Evolutionary conservation across 2,329 filamentous ascomycete species (phyloP), one percentile per base, ranked within the genome.

Genomic region (Sclerotinia spermophila): DNA sequence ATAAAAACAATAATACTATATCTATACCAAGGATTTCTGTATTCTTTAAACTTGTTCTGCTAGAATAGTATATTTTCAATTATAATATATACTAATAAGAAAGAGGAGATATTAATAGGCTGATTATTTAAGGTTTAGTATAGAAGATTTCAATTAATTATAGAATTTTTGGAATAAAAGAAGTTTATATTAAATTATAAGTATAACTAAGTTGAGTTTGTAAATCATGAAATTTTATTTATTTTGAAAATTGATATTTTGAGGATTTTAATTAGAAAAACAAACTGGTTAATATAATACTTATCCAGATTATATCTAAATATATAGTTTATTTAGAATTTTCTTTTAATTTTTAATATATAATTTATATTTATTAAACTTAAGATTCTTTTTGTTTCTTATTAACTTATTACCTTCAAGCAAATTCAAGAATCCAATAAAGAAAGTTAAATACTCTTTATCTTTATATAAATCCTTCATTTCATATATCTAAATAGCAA

Each of bases 51-150:
- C 33, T n/a, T 21, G 21, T 5, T 24, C 33, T 59, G 33, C 21
- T 3, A 24, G 19, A 38, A 19, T 21, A 13, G 10, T 24, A 17
- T 38, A 21, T 11, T 40, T 6, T 8, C 5, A 3, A 13, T 17
- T 21, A 17, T 59, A 5, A 13, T n/a, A 5, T 3, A 21, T 40
- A 38, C 38, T 21, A 59, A n/a, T 13, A 11, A 21, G 35, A 13
- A n/a, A 1, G 33, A n/a, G 55, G n/a, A 8, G 10, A 24, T n/a
- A 40, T n/a, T 1, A 4, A 40, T 17, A 0, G 5, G 15, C 24
- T 4, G 11, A 13, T n/a, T 38, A 3, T 59, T 15, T 40, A 2
- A 35, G 8, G 33, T n/a, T 35, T 1, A 17, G 4, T 15, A 5
- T 59, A 11, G 21, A 59, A 38, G 53, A 17, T 35, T 5, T 24